phyloP scores from a whole-genome alignment of 495 filamentous ascomycete species.

The Aspergillus ellipticus region DNA sequence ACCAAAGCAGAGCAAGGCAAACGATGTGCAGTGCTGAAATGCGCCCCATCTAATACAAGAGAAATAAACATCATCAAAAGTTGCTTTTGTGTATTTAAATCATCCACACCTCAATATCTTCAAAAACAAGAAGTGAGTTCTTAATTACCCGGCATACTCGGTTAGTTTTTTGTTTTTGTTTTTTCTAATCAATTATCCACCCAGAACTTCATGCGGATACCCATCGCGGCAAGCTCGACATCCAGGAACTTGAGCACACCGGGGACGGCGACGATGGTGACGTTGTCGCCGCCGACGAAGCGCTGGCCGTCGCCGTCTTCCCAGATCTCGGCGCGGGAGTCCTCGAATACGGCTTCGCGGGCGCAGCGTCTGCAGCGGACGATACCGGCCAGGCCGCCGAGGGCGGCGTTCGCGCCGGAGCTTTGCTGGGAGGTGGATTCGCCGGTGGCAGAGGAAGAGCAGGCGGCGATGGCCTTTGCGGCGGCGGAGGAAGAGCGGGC shows the following conservation, averaged over 20 bases:
- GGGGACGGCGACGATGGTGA: conserved; percentile 85
- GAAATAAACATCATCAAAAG: conserved; percentile 2
- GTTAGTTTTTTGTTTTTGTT: too few relatives aligned
- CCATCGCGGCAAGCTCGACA: conserved; percentile 93
- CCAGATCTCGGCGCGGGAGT: conserved; percentile 72
- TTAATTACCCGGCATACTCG: too few relatives aligned
- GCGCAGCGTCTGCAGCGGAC: conserved; percentile 87
- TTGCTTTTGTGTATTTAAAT: conserved; percentile 2
- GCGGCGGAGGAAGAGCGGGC: conserved; percentile 33
- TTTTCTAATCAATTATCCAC: too few relatives aligned
- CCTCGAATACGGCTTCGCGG: conserved; percentile 56
- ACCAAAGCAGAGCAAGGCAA: conserved; percentile 11
- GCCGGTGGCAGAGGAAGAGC: conserved; percentile 33
- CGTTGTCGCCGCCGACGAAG: conserved; percentile 84
- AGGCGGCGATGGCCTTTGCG: conserved; percentile 30
- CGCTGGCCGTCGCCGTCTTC: conserved; percentile 80
- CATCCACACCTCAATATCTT: too few relatives aligned
- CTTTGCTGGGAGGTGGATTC: conserved; percentile 30
- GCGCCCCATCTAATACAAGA: conserved; percentile 11
- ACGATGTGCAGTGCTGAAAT: conserved; percentile 8
- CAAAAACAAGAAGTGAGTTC: too few relatives aligned
- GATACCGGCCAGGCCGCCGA: conserved; percentile 54
- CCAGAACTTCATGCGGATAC: conserved; percentile 83
- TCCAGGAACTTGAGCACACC: conserved; percentile 90
- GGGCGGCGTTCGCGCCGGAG: conserved; percentile 10